Evolutionary conservation across 306 rosid genomes (phyloP), one percentile per base, ranked within the genome.

Genomic region (Dryas octopetala): DNA sequence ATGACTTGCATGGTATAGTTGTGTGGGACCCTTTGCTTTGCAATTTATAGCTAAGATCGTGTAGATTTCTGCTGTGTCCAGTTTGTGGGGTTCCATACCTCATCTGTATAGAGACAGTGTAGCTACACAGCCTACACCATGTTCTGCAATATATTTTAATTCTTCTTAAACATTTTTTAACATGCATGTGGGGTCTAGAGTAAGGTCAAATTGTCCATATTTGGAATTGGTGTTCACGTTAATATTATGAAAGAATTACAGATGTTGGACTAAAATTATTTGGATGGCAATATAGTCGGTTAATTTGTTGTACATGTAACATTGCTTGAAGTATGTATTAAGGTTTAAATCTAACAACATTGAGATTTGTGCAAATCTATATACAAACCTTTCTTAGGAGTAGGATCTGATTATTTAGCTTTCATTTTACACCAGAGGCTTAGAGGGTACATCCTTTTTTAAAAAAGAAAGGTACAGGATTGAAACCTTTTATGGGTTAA

Each of bases 101-200:
- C 68, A 46, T 73, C 76, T 59, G n/a, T 46, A 73, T 26, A 9
- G 9, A 38, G 72, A 68, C 58, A 68, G 73, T 23, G 38, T 9
- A 19, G 40, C 17, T n/a, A n/a, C 55, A 46, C 10, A 1, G 2
- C 23, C 23, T 19, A 23, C 46, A 66, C 54, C 4, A 15, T 4
- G 54, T 16, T 50, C 72, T 67, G 55, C 55, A 54, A 54, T 54
- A 54, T 54, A 54, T n/a, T 54, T 8, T n/a, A 1, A 47, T 68
- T 23, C 73, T 6, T 68, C 46, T 49, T 52, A 12, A 45, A 46
- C 40, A 2, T 12, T 71, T 58, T 43, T 58, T 26, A 14, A 55
- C 52, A 1, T 47, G 23, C 67, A 58, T 71, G 43, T 45, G 76
- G 46, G 46, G 28, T 7, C 32, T 26, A 16, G 47, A 73, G 10